A percentile compares a stretch with the other conserved stretches of the same genome.
Evolutionary conservation across 2,329 filamentous ascomycete species (phyloP).

Genomic region (Colletotrichum abscissum): DNA sequence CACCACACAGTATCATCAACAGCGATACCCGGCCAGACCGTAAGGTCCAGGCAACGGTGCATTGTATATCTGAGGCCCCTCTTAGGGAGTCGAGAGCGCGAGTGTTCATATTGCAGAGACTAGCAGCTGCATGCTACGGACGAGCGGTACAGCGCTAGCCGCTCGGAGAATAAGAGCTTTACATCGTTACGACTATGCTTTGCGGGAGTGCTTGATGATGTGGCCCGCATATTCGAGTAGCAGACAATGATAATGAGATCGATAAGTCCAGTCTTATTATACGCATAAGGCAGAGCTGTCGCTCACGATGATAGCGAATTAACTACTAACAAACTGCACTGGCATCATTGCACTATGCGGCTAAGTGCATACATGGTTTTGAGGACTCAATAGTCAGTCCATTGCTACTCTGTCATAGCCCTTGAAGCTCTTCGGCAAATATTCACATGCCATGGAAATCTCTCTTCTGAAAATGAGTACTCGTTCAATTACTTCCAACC

Average conservation of each 20-base stretch:
- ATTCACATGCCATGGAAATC: neutral
- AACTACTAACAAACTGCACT: neutral
- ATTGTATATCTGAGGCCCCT: conserved; percentile 22
- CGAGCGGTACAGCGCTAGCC: neutral
- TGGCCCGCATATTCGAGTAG: neutral
- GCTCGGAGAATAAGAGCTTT: neutral
- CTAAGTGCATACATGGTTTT: too few species aligned
- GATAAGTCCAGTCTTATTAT: too few species aligned
- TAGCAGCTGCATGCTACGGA: neutral
- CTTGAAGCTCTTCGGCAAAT: neutral
- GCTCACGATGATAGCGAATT: neutral
- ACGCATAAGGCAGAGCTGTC: neutral
- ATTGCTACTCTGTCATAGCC: neutral
- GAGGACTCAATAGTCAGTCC: too few species aligned
- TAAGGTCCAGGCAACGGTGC: conserved; percentile 20
- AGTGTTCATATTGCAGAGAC: conserved; percentile 12
- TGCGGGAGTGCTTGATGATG: neutral
- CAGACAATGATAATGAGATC: neutral
- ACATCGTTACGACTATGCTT: neutral
- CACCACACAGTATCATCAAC: conserved; percentile 30
- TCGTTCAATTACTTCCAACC: neutral
- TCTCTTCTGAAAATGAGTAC: neutral
- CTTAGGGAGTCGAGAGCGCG: neutral
- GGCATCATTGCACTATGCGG: neutral
- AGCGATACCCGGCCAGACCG: conserved; percentile 32